These are phyloP conservation scores for Phytophthora ohioensis DNA, from an alignment of 352 stramenopile genomes.

Conservation along the genomic window DNA sequence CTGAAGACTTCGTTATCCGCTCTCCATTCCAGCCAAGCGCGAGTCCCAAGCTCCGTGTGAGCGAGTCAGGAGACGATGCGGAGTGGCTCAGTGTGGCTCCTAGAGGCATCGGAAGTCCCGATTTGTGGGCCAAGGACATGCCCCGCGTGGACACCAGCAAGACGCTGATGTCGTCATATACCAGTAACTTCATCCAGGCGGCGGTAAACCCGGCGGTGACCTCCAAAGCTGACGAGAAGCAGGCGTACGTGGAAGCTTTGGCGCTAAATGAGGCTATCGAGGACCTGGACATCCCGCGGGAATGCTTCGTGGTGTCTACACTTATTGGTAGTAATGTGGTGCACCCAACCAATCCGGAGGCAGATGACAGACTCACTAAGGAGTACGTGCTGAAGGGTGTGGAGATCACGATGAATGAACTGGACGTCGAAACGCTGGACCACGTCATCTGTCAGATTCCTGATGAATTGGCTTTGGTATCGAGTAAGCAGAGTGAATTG, in stretches of 20 bases:
- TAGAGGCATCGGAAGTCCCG: slow-evolving; percentile 66
- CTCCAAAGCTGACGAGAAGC: slow-evolving; percentile 48
- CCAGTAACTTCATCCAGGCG: slow-evolving; percentile 75
- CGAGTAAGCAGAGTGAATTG: slow-evolving; percentile 35
- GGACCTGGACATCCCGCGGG: slow-evolving; percentile 66
- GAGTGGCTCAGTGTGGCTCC: slow-evolving; percentile 36
- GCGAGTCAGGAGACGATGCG: slow-evolving; percentile 28
- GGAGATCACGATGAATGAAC: slow-evolving; percentile 51
- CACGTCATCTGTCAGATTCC: slow-evolving; percentile 72
- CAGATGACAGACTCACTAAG: slow-evolving; percentile 46
- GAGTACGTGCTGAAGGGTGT: slow-evolving; percentile 60
- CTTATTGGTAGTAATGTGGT: slow-evolving; percentile 66
- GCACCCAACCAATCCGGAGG: slow-evolving; percentile 36
- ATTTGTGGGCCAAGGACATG: slow-evolving; percentile 77
- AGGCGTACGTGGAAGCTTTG: slow-evolving; percentile 76
- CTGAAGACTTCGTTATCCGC: slow-evolving; percentile 53
- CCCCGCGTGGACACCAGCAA: slow-evolving; percentile 72
- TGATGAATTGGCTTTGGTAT: slow-evolving; percentile 45
- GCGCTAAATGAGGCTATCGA: slow-evolving; percentile 71
- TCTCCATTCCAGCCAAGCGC: slow-evolving; percentile 16
- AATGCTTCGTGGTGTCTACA: slow-evolving; percentile 68
- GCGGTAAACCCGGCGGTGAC: slow-evolving; percentile 57
- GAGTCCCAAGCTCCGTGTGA: slow-evolving; percentile 46
- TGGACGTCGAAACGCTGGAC: slow-evolving; percentile 74
- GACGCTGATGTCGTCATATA: slow-evolving; percentile 39